Percentiles rank a stretch among this genome's conserved stretches.
Conservation (phyloP, 371 early-diverging fungal genomes). For the Lichtheimia ornata region DNA sequence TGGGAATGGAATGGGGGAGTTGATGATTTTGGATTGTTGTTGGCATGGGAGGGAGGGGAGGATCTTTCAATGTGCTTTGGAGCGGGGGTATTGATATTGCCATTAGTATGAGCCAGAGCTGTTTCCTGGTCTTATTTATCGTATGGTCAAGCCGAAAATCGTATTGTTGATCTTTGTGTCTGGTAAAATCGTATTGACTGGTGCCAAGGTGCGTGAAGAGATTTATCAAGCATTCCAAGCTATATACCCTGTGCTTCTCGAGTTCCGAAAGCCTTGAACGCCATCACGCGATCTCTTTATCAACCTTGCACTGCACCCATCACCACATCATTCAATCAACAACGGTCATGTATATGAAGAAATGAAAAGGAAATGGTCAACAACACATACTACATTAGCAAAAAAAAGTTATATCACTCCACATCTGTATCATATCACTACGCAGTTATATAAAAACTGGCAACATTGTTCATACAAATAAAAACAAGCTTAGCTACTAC, state of each 20-base stretch:
- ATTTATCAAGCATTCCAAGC: conserved; percentile 99
- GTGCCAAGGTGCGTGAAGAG: conserved; percentile 99
- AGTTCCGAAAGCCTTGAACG: conserved; percentile 79
- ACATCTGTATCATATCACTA: background rate
- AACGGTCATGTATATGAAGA: background rate
- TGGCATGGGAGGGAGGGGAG: background rate
- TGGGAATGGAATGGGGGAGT: too few relatives aligned
- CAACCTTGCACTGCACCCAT: background rate
- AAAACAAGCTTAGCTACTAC: too few relatives aligned
- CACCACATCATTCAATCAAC: background rate
- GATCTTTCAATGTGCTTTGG: background rate
- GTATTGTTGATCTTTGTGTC: conserved; percentile 99
- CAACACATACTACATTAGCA: background rate
- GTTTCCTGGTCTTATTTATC: conserved; percentile 99
- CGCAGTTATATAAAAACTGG: too few relatives aligned
- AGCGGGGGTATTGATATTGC: background rate
- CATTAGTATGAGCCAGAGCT: conserved; percentile 99
- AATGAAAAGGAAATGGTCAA: background rate
- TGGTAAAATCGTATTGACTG: conserved; percentile 99
- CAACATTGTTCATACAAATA: too few relatives aligned
- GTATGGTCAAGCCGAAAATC: conserved; percentile 99
- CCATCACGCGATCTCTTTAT: background rate
- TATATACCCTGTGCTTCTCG: conserved; percentile 98
- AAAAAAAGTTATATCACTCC: conserved; percentile 4
- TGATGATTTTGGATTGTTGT: background rate